Percentiles rank a stretch among this genome's conserved stretches.
Evolutionary conservation across 352 stramenopile species (phyloP).

Genomic region (Phytophthora macrochlamydospora): DNA sequence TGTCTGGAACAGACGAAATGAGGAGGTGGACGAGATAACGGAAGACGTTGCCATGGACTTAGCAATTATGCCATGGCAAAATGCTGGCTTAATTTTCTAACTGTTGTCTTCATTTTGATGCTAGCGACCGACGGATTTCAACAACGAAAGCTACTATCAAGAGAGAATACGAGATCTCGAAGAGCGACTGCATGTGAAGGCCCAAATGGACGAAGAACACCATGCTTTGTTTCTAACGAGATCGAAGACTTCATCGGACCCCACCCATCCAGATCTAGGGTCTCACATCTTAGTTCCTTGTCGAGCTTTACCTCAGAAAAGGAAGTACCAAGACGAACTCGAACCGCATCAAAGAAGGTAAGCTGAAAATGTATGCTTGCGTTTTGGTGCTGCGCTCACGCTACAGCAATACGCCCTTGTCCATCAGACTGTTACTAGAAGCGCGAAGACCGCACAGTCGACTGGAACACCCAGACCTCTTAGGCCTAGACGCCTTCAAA

Average conservation of each 20-base stretch:
- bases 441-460: conserved; percentile 15
- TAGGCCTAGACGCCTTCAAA: conserved; percentile 12
- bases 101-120: background rate
- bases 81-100: too few species aligned
- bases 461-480: conserved; percentile 7
- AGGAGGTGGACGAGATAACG: conserved; percentile 9
- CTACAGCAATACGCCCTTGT: background rate
- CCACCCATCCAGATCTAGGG: conserved; percentile 14
- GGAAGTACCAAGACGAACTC: conserved; percentile 11
- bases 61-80: too few species aligned
- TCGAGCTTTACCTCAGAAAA: conserved; percentile 11
- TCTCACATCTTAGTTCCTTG: conserved; percentile 13
- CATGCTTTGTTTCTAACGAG: conserved; percentile 24
- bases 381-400: background rate
- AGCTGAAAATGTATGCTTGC: background rate
- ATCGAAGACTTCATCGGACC: conserved; percentile 4
- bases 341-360: conserved; percentile 20
- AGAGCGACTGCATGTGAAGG: conserved; percentile 28
- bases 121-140: conserved; percentile 12
- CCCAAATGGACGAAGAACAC: conserved; percentile 38
- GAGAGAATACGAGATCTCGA: conserved; percentile 33
- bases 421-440: conserved; percentile 21
- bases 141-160: conserved; percentile 31
- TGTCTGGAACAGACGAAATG: too few species aligned
- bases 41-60: too few species aligned